phyloP scores from a whole-genome alignment of 257 asterid genomes.

The Datura wrightii region DNA sequence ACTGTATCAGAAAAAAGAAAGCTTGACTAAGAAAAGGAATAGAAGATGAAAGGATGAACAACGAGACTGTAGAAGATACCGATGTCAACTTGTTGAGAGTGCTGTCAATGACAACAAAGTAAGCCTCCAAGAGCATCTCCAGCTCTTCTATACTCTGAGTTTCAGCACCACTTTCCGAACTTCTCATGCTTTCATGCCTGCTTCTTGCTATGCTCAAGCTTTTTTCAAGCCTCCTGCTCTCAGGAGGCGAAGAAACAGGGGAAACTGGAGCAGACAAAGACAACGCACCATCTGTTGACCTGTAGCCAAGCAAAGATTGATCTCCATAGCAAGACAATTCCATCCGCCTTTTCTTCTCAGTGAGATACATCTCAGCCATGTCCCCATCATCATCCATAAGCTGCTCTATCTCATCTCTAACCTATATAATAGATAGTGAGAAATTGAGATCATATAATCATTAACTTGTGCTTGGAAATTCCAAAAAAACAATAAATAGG shows the following conservation, averaged over 20 bases:
- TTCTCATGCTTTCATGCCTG: constrained; percentile 90
- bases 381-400: constrained; percentile 99
- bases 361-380: constrained; percentile 99
- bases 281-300: constrained; percentile 71
- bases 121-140: constrained; percentile 98
- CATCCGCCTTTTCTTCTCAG: constrained; percentile 85
- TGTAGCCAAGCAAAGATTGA: constrained; percentile 74
- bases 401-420: constrained; percentile 98
- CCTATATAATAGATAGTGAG: constrained; percentile 58
- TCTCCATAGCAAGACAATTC: constrained; percentile 84
- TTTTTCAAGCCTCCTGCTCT: constrained; percentile 85
- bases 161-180: constrained; percentile 73
- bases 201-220: constrained; percentile 92
- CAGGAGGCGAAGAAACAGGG: constrained; percentile 94
- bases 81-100: constrained; percentile 96
- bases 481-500: constrained; percentile 26
- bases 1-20: constrained; percentile 53
- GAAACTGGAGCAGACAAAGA: constrained; percentile 94
- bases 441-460: constrained; percentile 35
- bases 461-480: constrained; percentile 31
- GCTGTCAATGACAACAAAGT: constrained; percentile 97
- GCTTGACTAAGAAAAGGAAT: constrained; percentile 24
- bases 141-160: constrained; percentile 78
- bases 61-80: constrained; percentile 53
- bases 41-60: constrained; percentile 26